A percentile compares a stretch with the other conserved stretches of the same genome.
Conservation (phyloP, 1,284 basidiomycete species). For the Sparassis latifolia region DNA sequence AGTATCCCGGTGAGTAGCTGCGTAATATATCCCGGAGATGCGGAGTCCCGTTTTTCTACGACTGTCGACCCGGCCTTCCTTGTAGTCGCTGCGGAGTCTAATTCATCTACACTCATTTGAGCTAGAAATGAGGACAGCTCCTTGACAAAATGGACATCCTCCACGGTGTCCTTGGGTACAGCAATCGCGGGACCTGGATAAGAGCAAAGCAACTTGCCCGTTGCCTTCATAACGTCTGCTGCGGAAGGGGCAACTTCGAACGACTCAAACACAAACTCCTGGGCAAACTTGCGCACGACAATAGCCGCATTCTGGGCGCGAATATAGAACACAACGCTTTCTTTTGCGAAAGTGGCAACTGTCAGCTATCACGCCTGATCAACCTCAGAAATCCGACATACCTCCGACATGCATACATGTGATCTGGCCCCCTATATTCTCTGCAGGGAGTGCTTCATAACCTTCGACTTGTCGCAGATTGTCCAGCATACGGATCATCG, state of each 20-base stretch:
- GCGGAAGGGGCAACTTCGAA: constrained; percentile 35
- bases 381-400: background rate
- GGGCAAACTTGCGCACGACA: constrained; percentile 26
- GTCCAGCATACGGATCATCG: background rate
- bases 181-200: constrained; percentile 28
- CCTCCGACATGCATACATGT: background rate
- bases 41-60: constrained; percentile 23
- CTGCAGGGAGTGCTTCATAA: background rate
- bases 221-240: constrained; percentile 26
- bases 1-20: constrained; percentile 36
- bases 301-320: constrained; percentile 39
- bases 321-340: constrained; percentile 28
- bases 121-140: constrained; percentile 17
- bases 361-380: background rate
- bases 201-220: constrained; percentile 31
- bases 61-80: constrained; percentile 20
- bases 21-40: constrained; percentile 36
- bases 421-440: background rate
- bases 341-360: background rate
- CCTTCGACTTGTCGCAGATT: background rate
- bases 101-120: too few species aligned
- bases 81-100: constrained; percentile 11
- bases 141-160: constrained; percentile 21
- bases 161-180: constrained; percentile 25
- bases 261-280: constrained; percentile 28